These are phyloP conservation scores for Syzygium oleosum DNA, from an alignment of 345 rosid species.

Conservation along the genomic window DNA sequence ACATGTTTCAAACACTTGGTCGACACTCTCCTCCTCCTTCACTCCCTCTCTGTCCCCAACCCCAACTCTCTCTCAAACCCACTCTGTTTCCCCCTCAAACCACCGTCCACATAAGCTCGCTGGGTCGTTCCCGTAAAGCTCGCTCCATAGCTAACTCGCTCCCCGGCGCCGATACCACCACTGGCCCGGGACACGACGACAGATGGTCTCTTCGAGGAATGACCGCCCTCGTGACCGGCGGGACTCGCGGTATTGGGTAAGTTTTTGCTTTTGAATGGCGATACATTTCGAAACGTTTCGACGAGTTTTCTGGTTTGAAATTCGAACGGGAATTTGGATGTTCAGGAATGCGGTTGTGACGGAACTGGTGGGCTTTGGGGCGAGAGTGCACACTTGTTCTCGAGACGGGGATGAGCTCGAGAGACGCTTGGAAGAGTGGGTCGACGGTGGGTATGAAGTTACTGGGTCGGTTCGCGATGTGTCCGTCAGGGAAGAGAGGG, in stretches of 20 bases:
- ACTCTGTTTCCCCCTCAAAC: neutral
- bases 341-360: conserved; percentile 68
- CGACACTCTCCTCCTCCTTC: neutral
- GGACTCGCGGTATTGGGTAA: conserved; percentile 72
- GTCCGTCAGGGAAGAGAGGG: conserved; percentile 23
- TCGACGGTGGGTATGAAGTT: conserved; percentile 25
- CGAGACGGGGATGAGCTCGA: conserved; percentile 44
- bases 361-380: conserved; percentile 62
- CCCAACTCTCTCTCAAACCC: neutral
- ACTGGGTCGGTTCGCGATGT: conserved; percentile 62
- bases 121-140: neutral
- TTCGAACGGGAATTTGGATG: neutral
- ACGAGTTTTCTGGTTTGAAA: neutral
- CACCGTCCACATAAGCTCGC: neutral
- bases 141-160: neutral
- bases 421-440: conserved; percentile 38
- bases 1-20: conserved; percentile 2
- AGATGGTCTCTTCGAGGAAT: conserved; percentile 48
- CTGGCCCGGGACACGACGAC: neutral
- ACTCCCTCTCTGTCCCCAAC: neutral
- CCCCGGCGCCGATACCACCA: neutral
- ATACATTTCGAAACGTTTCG: neutral
- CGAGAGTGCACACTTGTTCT: conserved; percentile 64
- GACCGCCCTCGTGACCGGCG: conserved; percentile 57
- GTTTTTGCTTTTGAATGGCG: neutral